These are phyloP conservation scores for Dactylorhiza incarnata DNA, from an alignment of 106 monocot species.

Conservation along the genomic window DNA sequence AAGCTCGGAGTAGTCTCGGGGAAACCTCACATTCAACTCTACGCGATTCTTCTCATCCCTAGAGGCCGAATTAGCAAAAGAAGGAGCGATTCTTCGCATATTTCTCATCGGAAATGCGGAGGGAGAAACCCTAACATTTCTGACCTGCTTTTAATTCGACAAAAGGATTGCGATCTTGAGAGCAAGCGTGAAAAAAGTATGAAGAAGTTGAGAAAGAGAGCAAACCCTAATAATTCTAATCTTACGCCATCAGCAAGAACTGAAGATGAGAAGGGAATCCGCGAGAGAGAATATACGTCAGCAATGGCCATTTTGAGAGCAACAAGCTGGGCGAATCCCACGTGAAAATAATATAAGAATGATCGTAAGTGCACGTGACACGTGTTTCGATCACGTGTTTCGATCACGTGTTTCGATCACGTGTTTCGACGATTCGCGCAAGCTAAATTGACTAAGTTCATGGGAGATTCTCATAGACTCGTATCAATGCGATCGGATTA, in stretches of 20 bases:
- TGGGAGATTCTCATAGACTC: no score
- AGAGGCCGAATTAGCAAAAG: neutral
- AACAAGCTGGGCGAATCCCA: neutral
- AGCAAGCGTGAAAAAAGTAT: neutral
- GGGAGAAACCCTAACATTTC: neutral
- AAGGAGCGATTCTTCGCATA: neutral
- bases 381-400: no score
- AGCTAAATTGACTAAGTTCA: no score
- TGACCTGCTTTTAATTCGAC: neutral
- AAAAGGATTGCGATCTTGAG: neutral
- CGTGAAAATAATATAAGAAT: no score
- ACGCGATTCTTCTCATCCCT: neutral
- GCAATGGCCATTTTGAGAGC: neutral
- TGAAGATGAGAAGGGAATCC: neutral
- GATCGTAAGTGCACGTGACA: no score
- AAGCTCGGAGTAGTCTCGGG: slow-evolving; percentile 48
- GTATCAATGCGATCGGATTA: no score
- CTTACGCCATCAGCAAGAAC: neutral
- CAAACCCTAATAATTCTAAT: neutral
- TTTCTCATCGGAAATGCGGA: neutral
- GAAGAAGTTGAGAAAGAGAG: neutral
- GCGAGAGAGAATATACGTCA: neutral
- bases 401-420: no score
- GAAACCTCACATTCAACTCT: slow-evolving; percentile 29
- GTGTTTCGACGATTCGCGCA: no score